Base-by-base conservation (phyloP, 2,329 filamentous ascomycete genomes). In the Fusarium sp. region DNA sequence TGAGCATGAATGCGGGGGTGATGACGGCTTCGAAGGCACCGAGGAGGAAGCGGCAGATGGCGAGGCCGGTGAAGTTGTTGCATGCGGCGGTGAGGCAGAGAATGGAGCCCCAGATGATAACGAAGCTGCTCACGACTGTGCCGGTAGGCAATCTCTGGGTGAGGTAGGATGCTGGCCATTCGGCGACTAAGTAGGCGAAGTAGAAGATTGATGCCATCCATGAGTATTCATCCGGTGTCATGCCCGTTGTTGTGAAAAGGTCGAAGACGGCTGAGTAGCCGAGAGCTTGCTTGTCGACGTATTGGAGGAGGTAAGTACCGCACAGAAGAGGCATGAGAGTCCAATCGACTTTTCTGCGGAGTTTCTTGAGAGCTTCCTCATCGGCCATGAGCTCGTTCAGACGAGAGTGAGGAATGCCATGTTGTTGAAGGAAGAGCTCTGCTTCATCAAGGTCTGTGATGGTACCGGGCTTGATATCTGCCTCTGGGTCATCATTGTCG, bases 201-300 rank as follows among this genome's bases (percentile, higher is more conserved):
- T 88, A 88, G 74, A 88, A 88, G 27, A 88, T 84, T 24, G 81
- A 85, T 3, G 85, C 83, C n/a, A 87, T 81, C 85, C 86, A 88
- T 49, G 81, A 82, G 65, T 88, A 89, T 54, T 87, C 77, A 2
- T 79, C 78, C 16, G 79, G 75, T 2, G 77, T 81, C 70, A 87
- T 86, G 20, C 81, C 77, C 0, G 86, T 86, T 24, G 82, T 81
- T 15, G 78, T 76, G 64, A 88, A 84, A 0, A 89, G 78, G 50
- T 88, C 87, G 63, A 88, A 88, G 1, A 89, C 85, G 3, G 86
- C 86, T 1, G 84, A 82, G 72, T 88, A 88, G 1, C 82, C 82
- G 8, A 88, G 77, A 1, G 86, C 84, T 65, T 85, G 83, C 76
- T 89, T 89, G 76, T 88, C 86, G 71, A 88, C 85, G 64, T 86